Evolutionary conservation across 345 rosid genomes (phyloP).

Genomic region (Boechera divaricarpa): DNA sequence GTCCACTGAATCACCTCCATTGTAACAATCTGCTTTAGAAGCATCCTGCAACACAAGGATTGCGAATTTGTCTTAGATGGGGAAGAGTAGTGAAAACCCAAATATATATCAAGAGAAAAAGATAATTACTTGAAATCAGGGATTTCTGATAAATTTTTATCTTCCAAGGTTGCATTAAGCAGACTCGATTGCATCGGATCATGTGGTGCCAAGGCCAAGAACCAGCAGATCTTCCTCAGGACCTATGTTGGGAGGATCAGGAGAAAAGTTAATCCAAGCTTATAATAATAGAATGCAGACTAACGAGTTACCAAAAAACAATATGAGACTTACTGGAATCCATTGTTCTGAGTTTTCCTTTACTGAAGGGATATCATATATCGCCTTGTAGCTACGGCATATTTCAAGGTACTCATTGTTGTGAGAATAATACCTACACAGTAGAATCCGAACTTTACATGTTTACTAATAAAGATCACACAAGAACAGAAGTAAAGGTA

Average conservation of each 20-base stretch:
- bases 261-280: not conserved
- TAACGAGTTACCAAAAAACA: not conserved
- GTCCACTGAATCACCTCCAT: conserved; percentile 97
- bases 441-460: not conserved
- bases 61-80: not conserved
- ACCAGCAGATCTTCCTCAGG: conserved; percentile 84
- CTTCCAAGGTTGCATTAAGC: conserved; percentile 71
- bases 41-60: conserved; percentile 52
- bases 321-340: conserved; percentile 65
- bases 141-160: conserved; percentile 71
- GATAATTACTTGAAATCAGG: conserved; percentile 63
- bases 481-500: not conserved
- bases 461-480: not conserved
- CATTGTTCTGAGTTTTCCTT: conserved; percentile 67
- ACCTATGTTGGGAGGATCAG: conserved; percentile 47
- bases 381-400: conserved; percentile 89
- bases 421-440: conserved; percentile 75
- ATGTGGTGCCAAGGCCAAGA: conserved; percentile 72
- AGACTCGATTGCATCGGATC: conserved; percentile 87
- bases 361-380: conserved; percentile 83
- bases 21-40: conserved; percentile 77
- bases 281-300: not conserved
- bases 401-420: conserved; percentile 88
- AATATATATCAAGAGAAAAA: conserved; percentile 19
- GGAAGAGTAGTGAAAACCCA: conserved; percentile 3